phyloP scores from a whole-genome alignment of 768 basidiomycete genomes.

The Coprinopsis strossmayeri region DNA sequence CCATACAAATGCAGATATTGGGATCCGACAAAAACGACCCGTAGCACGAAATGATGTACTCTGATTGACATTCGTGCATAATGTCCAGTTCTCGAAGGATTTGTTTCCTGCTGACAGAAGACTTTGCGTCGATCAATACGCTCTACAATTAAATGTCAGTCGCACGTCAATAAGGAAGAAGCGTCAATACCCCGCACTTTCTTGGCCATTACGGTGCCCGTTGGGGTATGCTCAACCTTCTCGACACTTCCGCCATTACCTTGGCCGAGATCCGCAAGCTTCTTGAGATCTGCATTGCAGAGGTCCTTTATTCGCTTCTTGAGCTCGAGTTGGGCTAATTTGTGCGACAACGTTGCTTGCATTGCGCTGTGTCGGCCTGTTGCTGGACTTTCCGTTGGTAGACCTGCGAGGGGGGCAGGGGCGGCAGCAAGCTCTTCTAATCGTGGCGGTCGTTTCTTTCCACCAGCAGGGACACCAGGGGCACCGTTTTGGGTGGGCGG shows the following conservation, averaged over 20 bases:
- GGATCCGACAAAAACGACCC: constrained; percentile 96
- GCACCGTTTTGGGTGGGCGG: constrained; percentile 16
- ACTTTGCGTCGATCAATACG: constrained; percentile 93
- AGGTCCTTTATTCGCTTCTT: constrained; percentile 71
- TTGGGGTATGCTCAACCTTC: constrained; percentile 88
- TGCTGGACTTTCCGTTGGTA: constrained; percentile 44
- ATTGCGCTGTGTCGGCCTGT: constrained; percentile 41
- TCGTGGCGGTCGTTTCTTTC: constrained; percentile 21
- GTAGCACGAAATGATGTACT: constrained; percentile 93
- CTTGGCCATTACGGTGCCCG: constrained; percentile 94
- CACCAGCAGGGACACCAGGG: too few relatives aligned
- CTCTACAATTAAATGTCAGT: constrained; percentile 42
- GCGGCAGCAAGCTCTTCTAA: constrained; percentile 17
- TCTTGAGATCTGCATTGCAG: constrained; percentile 82
- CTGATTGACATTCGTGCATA: constrained; percentile 94
- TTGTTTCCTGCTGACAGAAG: constrained; percentile 92
- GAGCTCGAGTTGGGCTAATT: constrained; percentile 78
- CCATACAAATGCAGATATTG: constrained; percentile 99
- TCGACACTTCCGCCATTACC: constrained; percentile 98
- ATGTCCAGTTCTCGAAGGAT: constrained; percentile 97
- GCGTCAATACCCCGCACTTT: constrained; percentile 54
- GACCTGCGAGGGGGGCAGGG: constrained; percentile 31
- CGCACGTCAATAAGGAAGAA: constrained; percentile 3
- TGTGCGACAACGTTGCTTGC: constrained; percentile 72
- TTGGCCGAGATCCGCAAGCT: constrained; percentile 85